Conservation (phyloP, 495 filamentous ascomycete species). For the Lepidopterella palustris region DNA sequence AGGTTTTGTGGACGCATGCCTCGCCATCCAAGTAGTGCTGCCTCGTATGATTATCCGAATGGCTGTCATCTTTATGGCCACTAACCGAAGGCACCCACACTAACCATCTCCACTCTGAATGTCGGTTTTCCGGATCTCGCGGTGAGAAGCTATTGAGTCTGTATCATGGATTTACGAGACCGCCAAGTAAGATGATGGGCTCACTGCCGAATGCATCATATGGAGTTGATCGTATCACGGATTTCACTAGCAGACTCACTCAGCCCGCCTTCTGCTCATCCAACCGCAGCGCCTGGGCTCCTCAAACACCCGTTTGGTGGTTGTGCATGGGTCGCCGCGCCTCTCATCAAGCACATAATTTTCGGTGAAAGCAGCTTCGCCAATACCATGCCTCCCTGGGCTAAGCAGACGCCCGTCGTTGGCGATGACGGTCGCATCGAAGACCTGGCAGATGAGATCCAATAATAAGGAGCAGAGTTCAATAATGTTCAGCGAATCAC, state of each 20-base stretch:
- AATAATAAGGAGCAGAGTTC: no score
- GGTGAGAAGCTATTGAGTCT: background rate
- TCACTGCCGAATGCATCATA: background rate
- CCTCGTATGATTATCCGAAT: background rate
- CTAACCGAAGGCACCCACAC: background rate
- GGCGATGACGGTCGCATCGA: background rate
- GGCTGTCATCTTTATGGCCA: no score
- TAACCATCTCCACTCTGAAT: background rate
- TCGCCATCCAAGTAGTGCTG: background rate
- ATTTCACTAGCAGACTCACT: background rate
- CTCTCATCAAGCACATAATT: background rate
- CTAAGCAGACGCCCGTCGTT: background rate
- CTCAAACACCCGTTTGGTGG: slow-evolving; percentile 5
- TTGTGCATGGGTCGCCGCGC: background rate
- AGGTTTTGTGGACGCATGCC: background rate
- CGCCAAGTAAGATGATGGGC: background rate
- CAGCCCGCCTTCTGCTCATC: background rate
- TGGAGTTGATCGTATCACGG: background rate
- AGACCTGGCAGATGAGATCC: background rate
- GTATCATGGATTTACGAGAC: background rate
- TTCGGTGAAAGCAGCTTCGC: background rate
- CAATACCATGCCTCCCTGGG: background rate
- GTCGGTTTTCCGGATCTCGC: background rate
- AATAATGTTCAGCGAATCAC: slow-evolving; percentile 10
- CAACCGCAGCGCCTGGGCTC: background rate